Base-by-base conservation (phyloP, 2,329 filamentous ascomycete species). In the Pyrenochaeta sp. region DNA sequence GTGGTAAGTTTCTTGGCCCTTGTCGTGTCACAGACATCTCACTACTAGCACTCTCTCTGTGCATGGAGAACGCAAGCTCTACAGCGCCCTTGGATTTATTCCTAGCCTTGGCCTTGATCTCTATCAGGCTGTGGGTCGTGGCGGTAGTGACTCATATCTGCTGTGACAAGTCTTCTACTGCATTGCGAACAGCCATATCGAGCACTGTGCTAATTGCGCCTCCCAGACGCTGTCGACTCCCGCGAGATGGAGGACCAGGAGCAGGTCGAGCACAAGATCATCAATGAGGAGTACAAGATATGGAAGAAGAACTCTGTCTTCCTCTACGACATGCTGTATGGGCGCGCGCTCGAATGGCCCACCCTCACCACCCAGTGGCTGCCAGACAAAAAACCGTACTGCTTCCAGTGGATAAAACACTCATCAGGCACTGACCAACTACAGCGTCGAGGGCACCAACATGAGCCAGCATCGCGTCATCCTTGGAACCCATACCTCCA, bases 301-400 rank as follows among this genome's bases (percentile, higher is more conserved):
- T 99, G 95, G 95, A 99, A 99, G 84, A 99, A 99, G 83, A 99
- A 99, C 79, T 92, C 91, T 62, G 93, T 95, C 3, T 98, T 98
- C 73, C 89, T 99, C 67, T 99, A 99, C 77, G 95, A 99, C 76
- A 91, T 97, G 87, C 95, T 99, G 63, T 84, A 98, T 60, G 93
- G 88, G 69, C 96, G 92, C 61, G 96, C 96, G 35, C 82, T 99
- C 52, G 93, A 97, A 73, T 99, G 95, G 95, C 95, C 95, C 12
- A 97, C 95, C 3, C 85, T 99, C 58, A 98, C 95, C 21, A 93
- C 93, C 2, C 95, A 99, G 81, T 99, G 96, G 96, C 90, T 99
- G 66, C 95, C 96, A 18, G 95, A 99, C 76, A 82, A 74, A 64
- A 68, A 69, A 54, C 68, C 70, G 56, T 71, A 58, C 17, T 56